phyloP scores from a whole-genome alignment of 2,329 filamentous ascomycete species.

The Ophiostoma piceae region DNA sequence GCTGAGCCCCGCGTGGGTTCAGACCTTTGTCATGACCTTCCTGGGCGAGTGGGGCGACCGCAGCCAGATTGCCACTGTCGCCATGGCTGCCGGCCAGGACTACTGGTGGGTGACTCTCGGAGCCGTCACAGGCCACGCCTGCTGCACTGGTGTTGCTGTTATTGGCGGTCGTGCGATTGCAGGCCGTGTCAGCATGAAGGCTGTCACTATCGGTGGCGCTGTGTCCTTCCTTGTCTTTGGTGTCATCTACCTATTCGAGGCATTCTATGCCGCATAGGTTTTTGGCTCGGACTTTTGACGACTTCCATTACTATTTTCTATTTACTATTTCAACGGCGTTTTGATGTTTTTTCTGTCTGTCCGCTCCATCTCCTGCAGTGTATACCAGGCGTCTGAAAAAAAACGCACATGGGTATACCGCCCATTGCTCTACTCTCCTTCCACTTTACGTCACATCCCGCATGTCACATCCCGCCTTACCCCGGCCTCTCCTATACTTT shows the following conservation, averaged over 20 bases:
- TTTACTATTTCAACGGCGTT: background rate
- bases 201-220: slow-evolving; percentile 90
- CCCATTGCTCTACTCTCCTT: background rate
- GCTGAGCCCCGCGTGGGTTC: slow-evolving; percentile 93
- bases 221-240: slow-evolving; percentile 87
- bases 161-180: slow-evolving; percentile 89
- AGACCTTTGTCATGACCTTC: slow-evolving; percentile 99
- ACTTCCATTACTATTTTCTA: background rate
- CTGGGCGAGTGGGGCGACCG: slow-evolving; percentile 96
- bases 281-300: background rate
- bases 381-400: background rate
- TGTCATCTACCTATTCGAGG: slow-evolving; percentile 83
- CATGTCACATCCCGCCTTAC: slow-evolving; percentile 11
- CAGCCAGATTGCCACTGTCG: slow-evolving; percentile 96
- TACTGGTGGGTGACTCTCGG: slow-evolving; percentile 98
- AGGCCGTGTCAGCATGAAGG: slow-evolving; percentile 87
- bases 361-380: background rate
- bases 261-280: slow-evolving; percentile 46
- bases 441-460: background rate
- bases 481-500: background rate
- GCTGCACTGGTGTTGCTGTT: slow-evolving; percentile 88
- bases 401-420: background rate
- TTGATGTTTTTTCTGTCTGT: background rate
- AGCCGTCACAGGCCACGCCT: slow-evolving; percentile 76
- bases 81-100: slow-evolving; percentile 96